These are phyloP conservation scores for Primulina tabacum DNA, from an alignment of 257 asterid genomes.

Conservation along the genomic window DNA sequence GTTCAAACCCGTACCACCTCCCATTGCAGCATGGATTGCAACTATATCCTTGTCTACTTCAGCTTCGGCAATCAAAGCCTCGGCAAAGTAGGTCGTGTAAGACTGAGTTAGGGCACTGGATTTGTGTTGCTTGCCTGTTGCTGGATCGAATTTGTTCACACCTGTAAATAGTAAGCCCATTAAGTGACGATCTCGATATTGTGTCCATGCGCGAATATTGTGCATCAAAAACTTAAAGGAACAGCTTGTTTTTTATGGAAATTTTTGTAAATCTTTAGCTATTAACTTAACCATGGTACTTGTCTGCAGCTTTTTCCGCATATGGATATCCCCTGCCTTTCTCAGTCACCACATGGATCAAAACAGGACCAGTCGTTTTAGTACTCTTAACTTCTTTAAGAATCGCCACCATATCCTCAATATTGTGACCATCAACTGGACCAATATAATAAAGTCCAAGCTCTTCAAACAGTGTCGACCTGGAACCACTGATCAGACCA, in stretches of 20 bases:
- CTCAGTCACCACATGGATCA: constrained; percentile 92
- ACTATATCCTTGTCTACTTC: constrained; percentile 79
- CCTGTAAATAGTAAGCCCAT: constrained; percentile 41
- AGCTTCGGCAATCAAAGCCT: constrained; percentile 92
- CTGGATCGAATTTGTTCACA: constrained; percentile 87
- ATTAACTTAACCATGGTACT: constrained; percentile 68
- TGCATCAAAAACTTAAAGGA: neutral
- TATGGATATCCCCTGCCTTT: constrained; percentile 97
- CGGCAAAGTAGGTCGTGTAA: constrained; percentile 90
- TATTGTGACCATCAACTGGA: constrained; percentile 91
- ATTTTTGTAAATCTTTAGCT: neutral
- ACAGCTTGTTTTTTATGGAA: neutral
- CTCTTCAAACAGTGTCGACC: constrained; percentile 88
- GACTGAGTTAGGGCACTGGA: constrained; percentile 72
- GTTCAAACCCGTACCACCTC: constrained; percentile 94
- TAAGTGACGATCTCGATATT: neutral
- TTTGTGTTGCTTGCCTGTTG: constrained; percentile 87
- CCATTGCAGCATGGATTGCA: constrained; percentile 98
- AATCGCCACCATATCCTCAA: constrained; percentile 77
- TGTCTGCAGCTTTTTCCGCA: constrained; percentile 93
- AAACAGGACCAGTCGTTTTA: constrained; percentile 77
- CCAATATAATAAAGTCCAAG: constrained; percentile 94
- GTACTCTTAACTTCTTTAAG: constrained; percentile 89
- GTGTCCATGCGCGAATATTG: neutral
- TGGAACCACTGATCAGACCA: constrained; percentile 90